Evolutionary conservation across 805 yeast genomes (phyloP).

Genomic region (Candida tammaniensis): DNA sequence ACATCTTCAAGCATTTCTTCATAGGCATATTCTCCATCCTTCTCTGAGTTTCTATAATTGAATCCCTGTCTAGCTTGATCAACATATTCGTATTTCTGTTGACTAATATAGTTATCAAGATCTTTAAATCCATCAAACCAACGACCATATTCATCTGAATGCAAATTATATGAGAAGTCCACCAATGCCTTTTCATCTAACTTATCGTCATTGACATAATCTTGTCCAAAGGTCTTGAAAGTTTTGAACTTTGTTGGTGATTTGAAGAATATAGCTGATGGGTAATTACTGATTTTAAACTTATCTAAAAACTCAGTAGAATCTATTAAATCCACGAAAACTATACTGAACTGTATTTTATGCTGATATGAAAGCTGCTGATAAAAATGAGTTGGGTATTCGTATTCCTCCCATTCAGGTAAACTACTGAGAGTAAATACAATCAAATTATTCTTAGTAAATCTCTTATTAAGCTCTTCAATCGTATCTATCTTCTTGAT

Average conservation of each 20-base stretch:
- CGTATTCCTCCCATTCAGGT: slow-evolving; percentile 30
- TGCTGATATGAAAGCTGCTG: slow-evolving; percentile 23
- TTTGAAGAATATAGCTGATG: slow-evolving; percentile 27
- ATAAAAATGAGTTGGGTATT: slow-evolving; percentile 33
- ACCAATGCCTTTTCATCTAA: slow-evolving; percentile 9
- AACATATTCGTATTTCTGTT: slow-evolving; percentile 5
- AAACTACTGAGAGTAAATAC: slow-evolving; percentile 22
- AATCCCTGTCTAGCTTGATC: slow-evolving; percentile 8
- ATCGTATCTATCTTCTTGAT: slow-evolving; percentile 9
- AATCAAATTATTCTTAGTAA: slow-evolving; percentile 16
- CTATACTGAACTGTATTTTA: slow-evolving; percentile 20
- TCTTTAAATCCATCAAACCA: slow-evolving; percentile 15
- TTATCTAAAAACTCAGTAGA: slow-evolving; percentile 18
- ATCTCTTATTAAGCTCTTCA: slow-evolving; percentile 4
- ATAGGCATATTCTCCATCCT: slow-evolving; percentile 24
- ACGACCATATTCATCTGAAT: slow-evolving; percentile 16
- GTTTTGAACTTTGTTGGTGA: slow-evolving; percentile 21
- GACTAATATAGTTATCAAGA: slow-evolving; percentile 13
- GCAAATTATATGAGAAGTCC: slow-evolving; percentile 15
- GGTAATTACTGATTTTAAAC: slow-evolving; percentile 31
- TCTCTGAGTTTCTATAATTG: slow-evolving; percentile 6
- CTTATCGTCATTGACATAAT: slow-evolving; percentile 7
- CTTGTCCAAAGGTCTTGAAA: slow-evolving; percentile 18
- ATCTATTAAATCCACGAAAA: slow-evolving; percentile 21
- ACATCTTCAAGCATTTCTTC: slow-evolving; percentile 9